Evolutionary conservation across 148 eudicot species (phyloP).

Genomic region (Cornus florida): DNA sequence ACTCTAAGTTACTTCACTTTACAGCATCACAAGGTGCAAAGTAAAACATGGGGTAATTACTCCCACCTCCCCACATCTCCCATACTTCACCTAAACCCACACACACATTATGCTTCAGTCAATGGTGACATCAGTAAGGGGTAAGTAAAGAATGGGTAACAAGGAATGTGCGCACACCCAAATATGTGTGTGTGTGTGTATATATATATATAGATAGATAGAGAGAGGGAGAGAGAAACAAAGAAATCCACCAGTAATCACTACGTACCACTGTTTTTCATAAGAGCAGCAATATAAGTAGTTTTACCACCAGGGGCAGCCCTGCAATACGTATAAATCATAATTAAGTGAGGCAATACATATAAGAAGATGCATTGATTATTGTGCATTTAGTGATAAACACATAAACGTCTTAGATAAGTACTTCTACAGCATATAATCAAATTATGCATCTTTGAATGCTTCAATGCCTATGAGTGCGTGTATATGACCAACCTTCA

Average conservation of each 20-base stretch:
- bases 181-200: too few relatives aligned
- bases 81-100: not conserved
- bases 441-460: not conserved
- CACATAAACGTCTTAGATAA: too few relatives aligned
- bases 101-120: not conserved
- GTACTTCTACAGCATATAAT: not conserved
- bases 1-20: not conserved
- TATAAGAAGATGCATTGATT: not conserved
- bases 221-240: too few relatives aligned
- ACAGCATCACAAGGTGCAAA: too few relatives aligned
- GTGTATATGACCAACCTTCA: not conserved
- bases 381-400: not conserved
- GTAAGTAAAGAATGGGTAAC: not conserved
- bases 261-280: conserved; percentile 85
- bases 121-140: not conserved
- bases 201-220: too few relatives aligned
- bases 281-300: conserved; percentile 81
- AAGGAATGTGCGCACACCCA: not conserved
- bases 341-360: conserved; percentile 2
- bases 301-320: conserved; percentile 99
- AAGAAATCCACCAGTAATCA: not conserved
- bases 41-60: not conserved
- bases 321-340: conserved; percentile 36
- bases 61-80: not conserved
- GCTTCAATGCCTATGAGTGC: too few relatives aligned